phyloP scores from a whole-genome alignment of 768 basidiomycete species.

The Naematelia aurantialba region DNA sequence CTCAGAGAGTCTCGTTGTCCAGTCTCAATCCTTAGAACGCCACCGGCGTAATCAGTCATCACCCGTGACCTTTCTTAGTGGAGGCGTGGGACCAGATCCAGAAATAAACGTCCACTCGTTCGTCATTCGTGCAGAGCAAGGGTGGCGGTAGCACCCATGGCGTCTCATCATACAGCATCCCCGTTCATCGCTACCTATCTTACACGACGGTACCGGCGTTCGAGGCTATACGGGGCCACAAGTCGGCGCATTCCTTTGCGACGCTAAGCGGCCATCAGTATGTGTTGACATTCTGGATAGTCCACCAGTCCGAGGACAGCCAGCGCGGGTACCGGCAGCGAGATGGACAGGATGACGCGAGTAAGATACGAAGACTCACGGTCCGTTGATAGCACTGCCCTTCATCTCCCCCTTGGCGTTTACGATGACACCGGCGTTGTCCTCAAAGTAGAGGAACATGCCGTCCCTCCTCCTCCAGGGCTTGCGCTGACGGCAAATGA shows the following conservation, averaged over 20 bases:
- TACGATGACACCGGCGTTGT: constrained; percentile 95
- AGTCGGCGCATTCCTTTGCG: constrained; percentile 99
- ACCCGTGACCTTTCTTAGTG: no score
- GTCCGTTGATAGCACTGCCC: constrained; percentile 62
- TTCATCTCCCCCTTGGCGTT: constrained; percentile 99
- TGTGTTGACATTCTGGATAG: not conserved
- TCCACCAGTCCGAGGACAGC: not conserved
- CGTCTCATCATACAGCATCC: not conserved
- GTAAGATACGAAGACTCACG: constrained; percentile 26
- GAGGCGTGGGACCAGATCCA: no score
- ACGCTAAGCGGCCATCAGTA: constrained; percentile 49
- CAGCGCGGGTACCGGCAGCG: no score
- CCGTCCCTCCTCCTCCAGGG: constrained; percentile 97
- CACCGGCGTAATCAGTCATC: no score
- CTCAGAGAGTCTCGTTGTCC: no score
- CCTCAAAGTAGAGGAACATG: constrained; percentile 98
- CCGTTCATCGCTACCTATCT: constrained; percentile 31
- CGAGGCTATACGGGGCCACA: constrained; percentile 99
- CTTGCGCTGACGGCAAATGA: constrained; percentile 96
- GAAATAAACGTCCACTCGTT: no score
- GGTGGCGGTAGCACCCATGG: not conserved
- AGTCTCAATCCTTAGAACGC: no score
- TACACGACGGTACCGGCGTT: constrained; percentile 98
- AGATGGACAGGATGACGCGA: not conserved
- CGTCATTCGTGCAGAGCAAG: not conserved